These are phyloP conservation scores for Solanum bulbocastanum DNA, from an alignment of 257 asterid genomes.

Conservation along the genomic window DNA sequence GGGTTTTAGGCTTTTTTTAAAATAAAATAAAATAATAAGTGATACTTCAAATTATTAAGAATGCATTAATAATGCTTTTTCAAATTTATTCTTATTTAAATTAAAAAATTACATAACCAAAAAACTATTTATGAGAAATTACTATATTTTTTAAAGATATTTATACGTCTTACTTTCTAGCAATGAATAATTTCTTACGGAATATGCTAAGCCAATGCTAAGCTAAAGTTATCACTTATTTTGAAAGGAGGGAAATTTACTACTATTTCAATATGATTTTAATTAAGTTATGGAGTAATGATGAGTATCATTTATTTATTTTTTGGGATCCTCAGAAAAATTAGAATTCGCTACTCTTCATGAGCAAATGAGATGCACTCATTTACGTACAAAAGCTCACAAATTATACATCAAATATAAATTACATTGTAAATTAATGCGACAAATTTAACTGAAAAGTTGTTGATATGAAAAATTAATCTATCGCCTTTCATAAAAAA, in stretches of 20 bases:
- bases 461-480: not conserved
- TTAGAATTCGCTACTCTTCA: too few relatives aligned
- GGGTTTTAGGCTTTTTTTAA: not conserved
- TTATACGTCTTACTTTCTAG: too few relatives aligned
- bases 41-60: not conserved
- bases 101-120: too few relatives aligned
- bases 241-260: not conserved
- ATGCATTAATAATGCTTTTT: not conserved
- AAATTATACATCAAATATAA: not conserved
- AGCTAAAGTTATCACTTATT: not conserved
- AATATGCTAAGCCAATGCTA: too few relatives aligned
- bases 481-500: rapidly evolving
- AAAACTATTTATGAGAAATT: too few relatives aligned
- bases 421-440: not conserved
- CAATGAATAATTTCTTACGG: not conserved
- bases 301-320: not conserved
- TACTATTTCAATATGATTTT: not conserved
- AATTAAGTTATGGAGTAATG: not conserved
- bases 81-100: too few relatives aligned
- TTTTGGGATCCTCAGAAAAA: not conserved
- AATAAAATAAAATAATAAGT: not conserved
- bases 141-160: too few relatives aligned
- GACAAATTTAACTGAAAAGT: not conserved
- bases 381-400: not conserved
- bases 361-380: not conserved